Percentiles rank a stretch among this genome's conserved stretches.
Evolutionary conservation across 2,329 filamentous ascomycete genomes (phyloP).

Genomic region (Fusarium miscanthi): DNA sequence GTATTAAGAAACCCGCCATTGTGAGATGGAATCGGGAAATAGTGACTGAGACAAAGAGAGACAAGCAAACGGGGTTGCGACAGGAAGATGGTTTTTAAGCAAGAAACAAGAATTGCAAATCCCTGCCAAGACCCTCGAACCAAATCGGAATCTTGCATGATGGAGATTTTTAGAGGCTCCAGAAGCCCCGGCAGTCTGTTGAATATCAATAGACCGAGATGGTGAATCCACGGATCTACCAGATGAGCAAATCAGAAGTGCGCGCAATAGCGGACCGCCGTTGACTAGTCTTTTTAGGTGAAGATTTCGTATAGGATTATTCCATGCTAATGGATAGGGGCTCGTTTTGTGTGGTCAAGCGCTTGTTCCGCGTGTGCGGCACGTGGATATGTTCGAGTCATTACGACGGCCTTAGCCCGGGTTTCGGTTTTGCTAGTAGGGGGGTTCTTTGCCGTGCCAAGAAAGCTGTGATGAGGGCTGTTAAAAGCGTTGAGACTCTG

Average conservation of each 20-base stretch:
- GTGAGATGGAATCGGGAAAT: background rate
- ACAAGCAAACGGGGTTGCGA: background rate
- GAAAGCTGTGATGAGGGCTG: too few species aligned
- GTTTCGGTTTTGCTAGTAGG: background rate
- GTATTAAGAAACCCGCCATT: slow-evolving; percentile 31
- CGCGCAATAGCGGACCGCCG: background rate
- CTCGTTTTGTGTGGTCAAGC: background rate
- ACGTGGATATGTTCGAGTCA: slow-evolving; percentile 2
- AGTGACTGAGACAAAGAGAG: background rate
- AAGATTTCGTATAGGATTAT: background rate
- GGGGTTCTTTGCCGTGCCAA: background rate
- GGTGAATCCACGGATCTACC: background rate
- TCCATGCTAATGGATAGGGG: slow-evolving; percentile 4
- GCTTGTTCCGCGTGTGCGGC: background rate
- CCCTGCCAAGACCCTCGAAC: background rate
- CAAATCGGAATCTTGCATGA: background rate
- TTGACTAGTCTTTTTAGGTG: background rate
- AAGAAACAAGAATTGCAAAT: background rate
- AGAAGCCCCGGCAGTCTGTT: background rate
- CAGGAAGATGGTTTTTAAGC: background rate
- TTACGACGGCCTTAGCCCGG: background rate
- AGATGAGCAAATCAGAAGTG: background rate
- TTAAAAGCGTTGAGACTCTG: background rate
- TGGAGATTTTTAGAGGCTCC: background rate
- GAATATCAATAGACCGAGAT: background rate